A percentile compares a stretch with the other conserved stretches of the same genome.
Evolutionary conservation across 805 yeast species (phyloP).

Genomic region (Wickerhamiella cacticola): DNA sequence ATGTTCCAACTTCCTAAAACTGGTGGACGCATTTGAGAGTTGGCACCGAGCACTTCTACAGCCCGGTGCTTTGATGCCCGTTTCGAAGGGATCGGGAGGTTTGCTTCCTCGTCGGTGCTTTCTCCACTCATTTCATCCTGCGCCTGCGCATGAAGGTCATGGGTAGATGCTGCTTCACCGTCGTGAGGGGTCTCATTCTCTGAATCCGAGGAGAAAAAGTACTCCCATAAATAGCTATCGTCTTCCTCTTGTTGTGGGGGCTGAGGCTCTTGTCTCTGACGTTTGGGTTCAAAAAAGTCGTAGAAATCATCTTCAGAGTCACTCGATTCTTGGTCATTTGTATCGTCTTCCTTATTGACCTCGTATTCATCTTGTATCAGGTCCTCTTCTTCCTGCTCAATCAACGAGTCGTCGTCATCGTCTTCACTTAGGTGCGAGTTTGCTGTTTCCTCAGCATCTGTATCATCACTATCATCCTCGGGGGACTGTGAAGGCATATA

Average conservation of each 20-base stretch:
- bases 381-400: conserved; percentile 32
- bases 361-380: conserved; percentile 29
- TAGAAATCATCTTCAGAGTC: conserved; percentile 22
- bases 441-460: conserved; percentile 30
- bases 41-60: conserved; percentile 85
- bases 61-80: conserved; percentile 60
- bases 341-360: conserved; percentile 22
- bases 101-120: conserved; percentile 87
- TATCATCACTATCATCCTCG: conserved; percentile 39
- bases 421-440: conserved; percentile 37
- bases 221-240: conserved; percentile 63
- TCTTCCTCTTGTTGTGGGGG: conserved; percentile 37
- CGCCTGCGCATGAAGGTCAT: conserved; percentile 20
- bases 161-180: conserved; percentile 25
- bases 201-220: conserved; percentile 44
- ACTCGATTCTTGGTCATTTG: conserved; percentile 18
- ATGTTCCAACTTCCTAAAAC: conserved; percentile 78
- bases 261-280: not conserved
- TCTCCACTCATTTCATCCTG: conserved; percentile 40
- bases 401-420: conserved; percentile 23
- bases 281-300: conserved; percentile 13
- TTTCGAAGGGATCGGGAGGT: conserved; percentile 58
- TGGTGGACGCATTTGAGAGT: conserved; percentile 81
- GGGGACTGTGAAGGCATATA: conserved; percentile 35
- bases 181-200: conserved; percentile 26